These are phyloP conservation scores for Penicillium flavigenum DNA, from an alignment of 495 filamentous ascomycete genomes.

Conservation along the genomic window DNA sequence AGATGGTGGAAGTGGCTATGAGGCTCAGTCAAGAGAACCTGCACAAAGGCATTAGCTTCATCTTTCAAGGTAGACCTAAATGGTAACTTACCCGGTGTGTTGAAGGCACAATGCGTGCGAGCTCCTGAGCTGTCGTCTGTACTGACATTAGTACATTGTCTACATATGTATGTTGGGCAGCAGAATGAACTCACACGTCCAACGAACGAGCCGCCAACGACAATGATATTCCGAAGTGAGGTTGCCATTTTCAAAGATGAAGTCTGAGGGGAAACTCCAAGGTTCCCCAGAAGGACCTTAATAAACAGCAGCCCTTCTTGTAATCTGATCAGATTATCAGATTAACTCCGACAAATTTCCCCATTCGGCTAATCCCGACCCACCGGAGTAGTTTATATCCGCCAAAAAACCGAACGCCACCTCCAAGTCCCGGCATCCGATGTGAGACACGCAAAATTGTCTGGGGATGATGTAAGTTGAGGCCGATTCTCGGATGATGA, in stretches of 20 bases:
- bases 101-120: constrained; percentile 36
- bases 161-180: not conserved
- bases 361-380: constrained; percentile 1
- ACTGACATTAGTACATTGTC: constrained; percentile 7
- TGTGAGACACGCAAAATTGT: not conserved
- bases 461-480: not conserved
- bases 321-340: constrained; percentile 13
- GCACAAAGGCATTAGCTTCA: not conserved
- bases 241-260: constrained; percentile 20
- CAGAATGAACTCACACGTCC: constrained; percentile 31
- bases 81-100: constrained; percentile 32
- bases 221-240: constrained; percentile 40
- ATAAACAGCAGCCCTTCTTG: not conserved
- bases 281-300: not conserved
- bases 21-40: constrained; percentile 51
- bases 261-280: not conserved
- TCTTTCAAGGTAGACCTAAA: not conserved
- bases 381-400: constrained; percentile 2
- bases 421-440: not conserved
- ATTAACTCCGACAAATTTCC: constrained; percentile 8
- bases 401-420: not conserved
- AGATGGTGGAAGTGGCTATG: constrained; percentile 57
- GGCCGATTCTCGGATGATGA: not conserved
- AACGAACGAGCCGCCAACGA: constrained; percentile 46
- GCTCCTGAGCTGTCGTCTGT: constrained; percentile 39